Evolutionary conservation across 176 grass and related monocot species (phyloP), one percentile per base, ranked within the genome.

Genomic region (Musa itinerans): DNA sequence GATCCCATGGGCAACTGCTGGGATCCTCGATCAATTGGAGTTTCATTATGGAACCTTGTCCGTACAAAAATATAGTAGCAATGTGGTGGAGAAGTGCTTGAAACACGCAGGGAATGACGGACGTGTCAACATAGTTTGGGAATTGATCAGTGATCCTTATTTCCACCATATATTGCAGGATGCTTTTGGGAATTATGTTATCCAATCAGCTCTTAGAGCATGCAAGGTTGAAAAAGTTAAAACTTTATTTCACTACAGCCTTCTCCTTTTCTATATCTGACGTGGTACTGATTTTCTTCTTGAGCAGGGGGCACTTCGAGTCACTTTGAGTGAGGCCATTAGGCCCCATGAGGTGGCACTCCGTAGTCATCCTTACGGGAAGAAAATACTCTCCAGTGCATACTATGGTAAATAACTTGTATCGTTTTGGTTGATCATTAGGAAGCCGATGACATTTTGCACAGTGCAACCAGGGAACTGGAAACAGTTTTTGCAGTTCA

Each of bases 31-130:
- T 21, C 8, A 67, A 22, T 72, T 88, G 13, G 70, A 78, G 65
- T n/a, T 51, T 54, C 71, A 80, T 52, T 91, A 85, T 64, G 82
- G 76, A 67, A 26, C 1, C 53, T 85, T 91, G 7, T 75, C 83
- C 52, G 78, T 23, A 17, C 81, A 88, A 50, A 91, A 82, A 62
- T 85, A 75, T 69, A 80, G 89, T 70, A 88, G 83, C 52, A 85
- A 81, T 76, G 85, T 91, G 2, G 85, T 91, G 59, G 89, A 91
- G 64, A 85, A n/a, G 8, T 91, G 89, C 48, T 65, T 88, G 17
- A 80, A 77, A 43, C 20, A 72, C 24, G 82, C 87, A 72, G 8
- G 50, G 9, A 51, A 72, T 52, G 49, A 17, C 48, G 11, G 77
- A 24, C 59, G 50, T 56, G 48, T 0, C 0, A 4, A 3, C 26